These are phyloP conservation scores for Fagopyrum esculentum DNA, from an alignment of 148 eudicot genomes.

Conservation along the genomic window DNA sequence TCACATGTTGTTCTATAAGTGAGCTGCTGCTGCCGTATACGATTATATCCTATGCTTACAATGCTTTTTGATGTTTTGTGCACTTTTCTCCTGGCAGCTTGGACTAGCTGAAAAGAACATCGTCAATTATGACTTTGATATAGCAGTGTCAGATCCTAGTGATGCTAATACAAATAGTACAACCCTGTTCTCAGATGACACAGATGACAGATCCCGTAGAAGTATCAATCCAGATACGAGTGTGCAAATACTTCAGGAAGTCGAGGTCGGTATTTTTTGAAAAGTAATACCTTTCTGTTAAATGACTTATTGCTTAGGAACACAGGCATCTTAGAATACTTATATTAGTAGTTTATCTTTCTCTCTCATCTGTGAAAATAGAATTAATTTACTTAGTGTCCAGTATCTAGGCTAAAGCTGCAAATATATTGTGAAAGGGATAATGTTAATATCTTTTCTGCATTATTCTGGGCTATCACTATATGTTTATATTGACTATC, in stretches of 20 bases:
- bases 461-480: not conserved
- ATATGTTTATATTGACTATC: not conserved
- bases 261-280: conserved; percentile 42
- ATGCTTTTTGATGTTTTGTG: not conserved
- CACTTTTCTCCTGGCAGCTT: conserved; percentile 51
- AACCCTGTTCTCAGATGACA: conserved; percentile 90
- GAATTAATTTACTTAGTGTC: not conserved
- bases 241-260: conserved; percentile 42
- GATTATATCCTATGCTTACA: not conserved
- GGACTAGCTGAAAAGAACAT: conserved; percentile 89
- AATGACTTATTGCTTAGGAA: not conserved
- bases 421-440: not conserved
- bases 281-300: not conserved
- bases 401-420: not conserved
- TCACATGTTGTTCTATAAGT: not conserved
- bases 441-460: not conserved
- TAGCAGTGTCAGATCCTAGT: conserved; percentile 76
- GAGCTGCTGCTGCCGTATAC: not conserved
- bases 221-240: conserved; percentile 56
- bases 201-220: conserved; percentile 75
- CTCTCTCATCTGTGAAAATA: not conserved
- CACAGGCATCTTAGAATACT: not conserved
- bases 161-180: conserved; percentile 96
- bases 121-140: conserved; percentile 61
- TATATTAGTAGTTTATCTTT: not conserved